A percentile compares a stretch with the other conserved stretches of the same genome.
phyloP scores from a whole-genome alignment of 2,329 filamentous ascomycete species.

The Aspergillus fijiensis region DNA sequence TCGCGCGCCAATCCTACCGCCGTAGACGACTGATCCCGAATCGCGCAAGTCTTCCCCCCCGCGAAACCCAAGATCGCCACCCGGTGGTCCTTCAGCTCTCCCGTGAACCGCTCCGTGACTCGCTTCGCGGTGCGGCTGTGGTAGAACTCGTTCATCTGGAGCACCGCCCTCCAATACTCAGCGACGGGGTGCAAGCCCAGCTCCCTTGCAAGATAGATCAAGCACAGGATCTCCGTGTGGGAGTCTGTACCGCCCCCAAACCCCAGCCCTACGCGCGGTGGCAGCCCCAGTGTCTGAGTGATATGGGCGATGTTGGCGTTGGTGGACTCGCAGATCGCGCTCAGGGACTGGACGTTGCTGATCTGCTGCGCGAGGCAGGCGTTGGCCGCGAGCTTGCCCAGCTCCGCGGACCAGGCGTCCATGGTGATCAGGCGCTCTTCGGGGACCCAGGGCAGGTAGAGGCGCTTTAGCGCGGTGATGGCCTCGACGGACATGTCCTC shows the following conservation, averaged over 20 bases:
- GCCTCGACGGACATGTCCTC: conserved; percentile 16
- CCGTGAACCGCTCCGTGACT: not conserved
- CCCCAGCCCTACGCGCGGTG: conserved; percentile 1
- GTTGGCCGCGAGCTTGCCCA: conserved; percentile 16
- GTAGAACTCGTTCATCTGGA: conserved; percentile 17
- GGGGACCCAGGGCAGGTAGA: conserved; percentile 19
- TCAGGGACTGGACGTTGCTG: conserved; percentile 11
- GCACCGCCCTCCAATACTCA: conserved; percentile 19
- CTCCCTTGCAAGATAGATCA: conserved; percentile 20
- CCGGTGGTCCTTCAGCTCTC: not conserved
- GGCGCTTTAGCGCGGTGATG: conserved; percentile 15
- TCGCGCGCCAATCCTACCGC: conserved; percentile 8
- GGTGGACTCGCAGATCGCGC: conserved; percentile 15
- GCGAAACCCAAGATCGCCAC: conserved; percentile 13
- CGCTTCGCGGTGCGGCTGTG: conserved; percentile 4
- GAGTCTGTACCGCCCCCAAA: conserved; percentile 1
- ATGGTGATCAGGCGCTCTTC: conserved; percentile 23
- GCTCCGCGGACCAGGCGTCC: conserved; percentile 22
- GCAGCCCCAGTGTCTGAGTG: conserved; percentile 11
- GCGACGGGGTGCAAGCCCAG: conserved; percentile 19
- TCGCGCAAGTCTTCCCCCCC: not conserved
- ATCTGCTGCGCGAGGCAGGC: conserved; percentile 21
- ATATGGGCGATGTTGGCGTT: conserved; percentile 18
- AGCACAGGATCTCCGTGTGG: conserved; percentile 16
- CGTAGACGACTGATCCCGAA: not conserved